A percentile compares a stretch with the other conserved stretches of the same genome.
Conservation (phyloP, 495 filamentous ascomycete genomes). For the Aspergillus campestris region DNA sequence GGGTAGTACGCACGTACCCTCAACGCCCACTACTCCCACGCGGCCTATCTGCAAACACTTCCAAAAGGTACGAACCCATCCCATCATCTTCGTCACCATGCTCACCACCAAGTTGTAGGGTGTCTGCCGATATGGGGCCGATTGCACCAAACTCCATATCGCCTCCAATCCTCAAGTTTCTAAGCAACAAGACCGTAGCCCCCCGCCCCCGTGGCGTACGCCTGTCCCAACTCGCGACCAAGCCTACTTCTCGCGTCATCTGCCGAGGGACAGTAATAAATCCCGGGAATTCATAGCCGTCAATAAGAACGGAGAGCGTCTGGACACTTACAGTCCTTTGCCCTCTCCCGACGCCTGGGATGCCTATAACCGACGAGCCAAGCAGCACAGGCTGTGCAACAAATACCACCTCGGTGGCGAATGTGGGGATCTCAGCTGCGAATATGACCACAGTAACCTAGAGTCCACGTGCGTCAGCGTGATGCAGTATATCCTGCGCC, state of each 20-base stretch:
- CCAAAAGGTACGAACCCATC: slow-evolving; percentile 22
- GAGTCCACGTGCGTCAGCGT: slow-evolving; percentile 22
- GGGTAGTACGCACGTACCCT: slow-evolving; percentile 8
- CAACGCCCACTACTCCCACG: slow-evolving; percentile 7
- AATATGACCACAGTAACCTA: slow-evolving; percentile 31
- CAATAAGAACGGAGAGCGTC: slow-evolving; percentile 35
- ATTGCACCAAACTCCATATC: slow-evolving; percentile 31
- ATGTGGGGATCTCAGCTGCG: slow-evolving; percentile 29
- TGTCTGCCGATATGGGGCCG: slow-evolving; percentile 30
- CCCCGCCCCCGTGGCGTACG: slow-evolving; percentile 1
- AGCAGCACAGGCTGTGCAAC: slow-evolving; percentile 34
- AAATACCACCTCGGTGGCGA: slow-evolving; percentile 33
- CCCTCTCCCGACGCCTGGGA: slow-evolving; percentile 22
- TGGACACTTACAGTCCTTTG: slow-evolving; percentile 29
- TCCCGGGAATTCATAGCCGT: slow-evolving; percentile 30
- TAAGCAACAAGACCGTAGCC: slow-evolving; percentile 10
- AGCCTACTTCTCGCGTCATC: slow-evolving; percentile 16
- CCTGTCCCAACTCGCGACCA: slow-evolving; percentile 15
- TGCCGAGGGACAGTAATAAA: slow-evolving; percentile 17
- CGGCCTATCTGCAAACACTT: slow-evolving; percentile 31
- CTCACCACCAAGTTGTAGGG: slow-evolving; percentile 13
- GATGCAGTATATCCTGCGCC: slow-evolving; percentile 31
- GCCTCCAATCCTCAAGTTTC: slow-evolving; percentile 22
- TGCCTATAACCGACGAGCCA: slow-evolving; percentile 23
- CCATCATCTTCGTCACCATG: too few species aligned